Evolutionary conservation across 306 rosid species (phyloP).

Genomic region (apple (Malus domestica)): ASM211411v1 NC_041802.1:20083001-20083500

Average conservation of each 20-base stretch:
- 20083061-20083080: slow-evolving; percentile 54
- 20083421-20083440: slow-evolving; percentile 82
- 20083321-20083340: slow-evolving; percentile 8
- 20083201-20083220: slow-evolving; percentile 54
- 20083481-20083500: slow-evolving; percentile 98
- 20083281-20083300: slow-evolving; percentile 99
- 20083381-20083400: slow-evolving; percentile 1
- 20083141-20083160: slow-evolving; percentile 3
- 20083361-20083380: slow-evolving; percentile 8
- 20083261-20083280: slow-evolving; percentile 97
- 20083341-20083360: not conserved
- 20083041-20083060: slow-evolving; percentile 65
- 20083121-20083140: not conserved
- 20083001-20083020: slow-evolving; percentile 90
- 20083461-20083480: slow-evolving; percentile 91
- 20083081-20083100: not conserved
- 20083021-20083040: slow-evolving; percentile 55
- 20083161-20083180: slow-evolving; percentile 50
- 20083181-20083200: slow-evolving; percentile 42
- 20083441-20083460: slow-evolving; percentile 85
- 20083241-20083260: slow-evolving; percentile 99
- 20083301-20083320: slow-evolving; percentile 82
- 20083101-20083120: not conserved
- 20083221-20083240: slow-evolving; percentile 76
- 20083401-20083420: slow-evolving; percentile 20